Conservation (phyloP, 2,329 filamentous ascomycete genomes). For the Ramichloridium luteum region DNA sequence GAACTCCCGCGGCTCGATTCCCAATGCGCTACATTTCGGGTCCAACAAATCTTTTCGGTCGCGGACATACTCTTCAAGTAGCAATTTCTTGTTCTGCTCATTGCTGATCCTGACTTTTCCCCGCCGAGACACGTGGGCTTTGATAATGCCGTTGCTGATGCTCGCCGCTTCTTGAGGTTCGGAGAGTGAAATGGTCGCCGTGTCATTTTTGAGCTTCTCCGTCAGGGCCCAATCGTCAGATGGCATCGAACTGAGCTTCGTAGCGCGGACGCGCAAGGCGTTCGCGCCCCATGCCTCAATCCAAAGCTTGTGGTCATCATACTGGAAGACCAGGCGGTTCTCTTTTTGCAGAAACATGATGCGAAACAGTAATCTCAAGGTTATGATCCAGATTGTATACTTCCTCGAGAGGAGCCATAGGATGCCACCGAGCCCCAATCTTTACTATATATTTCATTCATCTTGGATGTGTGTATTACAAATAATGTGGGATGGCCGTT, state of each 20-base stretch:
- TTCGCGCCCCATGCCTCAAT: constrained; percentile 40
- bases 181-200: constrained; percentile 9
- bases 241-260: constrained; percentile 28
- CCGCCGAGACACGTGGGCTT: constrained; percentile 33
- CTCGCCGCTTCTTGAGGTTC: constrained; percentile 20
- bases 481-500: no score
- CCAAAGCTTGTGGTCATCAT: constrained; percentile 38
- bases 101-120: constrained; percentile 42
- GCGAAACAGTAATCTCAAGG: not conserved
- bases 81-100: constrained; percentile 25
- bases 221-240: constrained; percentile 32
- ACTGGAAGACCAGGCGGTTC: constrained; percentile 48
- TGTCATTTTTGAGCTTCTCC: constrained; percentile 5
- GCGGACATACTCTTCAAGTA: constrained; percentile 44
- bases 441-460: no score
- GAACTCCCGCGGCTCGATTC: constrained; percentile 47
- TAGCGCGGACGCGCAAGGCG: constrained; percentile 37
- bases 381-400: no score
- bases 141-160: constrained; percentile 39
- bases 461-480: no score
- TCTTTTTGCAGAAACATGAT: constrained; percentile 33
- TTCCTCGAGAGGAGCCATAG: no score
- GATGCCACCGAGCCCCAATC: no score
- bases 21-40: constrained; percentile 47
- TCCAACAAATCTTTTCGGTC: constrained; percentile 40